phyloP scores from a whole-genome alignment of 345 rosid genomes.

The Eucalyptus microcorys region DNA sequence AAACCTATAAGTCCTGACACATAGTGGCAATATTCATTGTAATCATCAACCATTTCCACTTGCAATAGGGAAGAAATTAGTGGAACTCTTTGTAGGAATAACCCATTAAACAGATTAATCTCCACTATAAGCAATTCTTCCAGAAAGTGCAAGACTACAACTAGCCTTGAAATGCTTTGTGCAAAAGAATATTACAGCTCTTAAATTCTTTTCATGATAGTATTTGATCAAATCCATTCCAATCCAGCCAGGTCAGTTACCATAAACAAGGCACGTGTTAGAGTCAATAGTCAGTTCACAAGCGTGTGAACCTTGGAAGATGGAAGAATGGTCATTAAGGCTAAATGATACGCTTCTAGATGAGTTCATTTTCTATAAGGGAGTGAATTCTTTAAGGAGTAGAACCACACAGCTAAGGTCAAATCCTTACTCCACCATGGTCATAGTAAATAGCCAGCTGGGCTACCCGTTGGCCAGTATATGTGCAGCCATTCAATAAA shows the following conservation, averaged over 20 bases:
- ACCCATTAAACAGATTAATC: neutral
- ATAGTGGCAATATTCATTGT: conserved; percentile 95
- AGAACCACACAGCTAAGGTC: neutral
- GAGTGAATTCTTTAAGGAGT: neutral
- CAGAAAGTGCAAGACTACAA: neutral
- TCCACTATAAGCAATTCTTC: neutral
- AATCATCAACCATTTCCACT: conserved; percentile 88
- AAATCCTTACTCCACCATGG: neutral
- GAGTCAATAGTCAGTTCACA: neutral
- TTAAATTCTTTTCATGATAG: neutral
- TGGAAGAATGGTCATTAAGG: neutral
- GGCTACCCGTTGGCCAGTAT: too few species aligned
- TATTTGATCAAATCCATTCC: neutral
- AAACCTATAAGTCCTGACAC: conserved; percentile 95
- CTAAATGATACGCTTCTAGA: neutral
- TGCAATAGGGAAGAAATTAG: conserved; percentile 2
- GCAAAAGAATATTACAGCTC: neutral
- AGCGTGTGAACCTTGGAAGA: neutral
- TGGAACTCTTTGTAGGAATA: neutral
- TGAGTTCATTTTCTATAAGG: neutral
- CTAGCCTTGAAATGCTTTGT: neutral
- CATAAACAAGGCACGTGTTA: neutral
- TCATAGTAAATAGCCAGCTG: neutral
- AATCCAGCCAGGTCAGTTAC: neutral
- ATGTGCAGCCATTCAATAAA: too few species aligned